Base-by-base conservation (phyloP, 345 rosid species). In the Eucalyptus tenuipes region DNA sequence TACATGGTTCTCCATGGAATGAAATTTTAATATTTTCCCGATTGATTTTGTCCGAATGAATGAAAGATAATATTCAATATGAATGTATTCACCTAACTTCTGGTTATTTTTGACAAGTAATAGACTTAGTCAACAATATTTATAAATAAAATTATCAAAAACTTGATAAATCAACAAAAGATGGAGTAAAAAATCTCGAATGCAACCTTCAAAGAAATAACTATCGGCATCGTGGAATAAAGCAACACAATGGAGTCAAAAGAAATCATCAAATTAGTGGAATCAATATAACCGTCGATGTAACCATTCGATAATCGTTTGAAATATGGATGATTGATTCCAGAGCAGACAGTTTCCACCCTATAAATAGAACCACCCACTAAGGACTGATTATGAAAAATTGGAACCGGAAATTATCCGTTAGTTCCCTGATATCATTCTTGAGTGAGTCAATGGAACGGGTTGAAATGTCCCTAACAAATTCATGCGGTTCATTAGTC, bases 281-380 rank as follows among this genome's bases (percentile, higher is more conserved):
- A 55, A 24, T 55, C 29, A 55, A 55, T 55, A 6, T 55, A 55
- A 55, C 61, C 13, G 2, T 24, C 0, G 0, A 55, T 10, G 6
- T 55, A 55, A 55, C 6, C 1, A 55, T 24, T 55, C 13, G 0
- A 1, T 24, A 55, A 55, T 25, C 13, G 0, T 4, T 55, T 55
- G 13, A 55, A 55, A 24, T 55, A 24, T 55, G 29, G 6, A 1
- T 24, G 29, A 55, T 55, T 0, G 6, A 25, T 55, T 55, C 2
- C 0, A 24, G 3, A 8, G 4, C 8, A 0, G 29, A 24, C 0
- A 22, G 6, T 24, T 55, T 24, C 13, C 4, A 55, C 6, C 24
- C 5, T 55, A 22, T 22, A 55, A 24, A 9, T 55, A 3, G 3
- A 55, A 24, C 2, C 3, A 0, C 13, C 12, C 13, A 24, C 29